Conservation (phyloP, 768 basidiomycete species). For the Hericium alpestre region DNA sequence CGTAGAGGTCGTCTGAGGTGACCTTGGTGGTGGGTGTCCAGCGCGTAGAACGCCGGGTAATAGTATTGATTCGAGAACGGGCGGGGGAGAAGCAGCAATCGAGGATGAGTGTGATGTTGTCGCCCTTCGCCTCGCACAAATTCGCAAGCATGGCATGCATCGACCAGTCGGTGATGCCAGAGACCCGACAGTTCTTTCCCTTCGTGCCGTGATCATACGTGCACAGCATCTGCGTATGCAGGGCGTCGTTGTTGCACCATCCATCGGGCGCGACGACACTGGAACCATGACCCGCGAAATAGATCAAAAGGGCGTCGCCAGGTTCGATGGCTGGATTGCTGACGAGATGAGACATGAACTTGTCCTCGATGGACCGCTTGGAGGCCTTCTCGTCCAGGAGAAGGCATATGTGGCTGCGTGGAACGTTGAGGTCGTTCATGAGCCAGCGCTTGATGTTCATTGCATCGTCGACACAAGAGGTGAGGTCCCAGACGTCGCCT, state of each 20-base stretch:
- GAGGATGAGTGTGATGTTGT: conserved; percentile 60
- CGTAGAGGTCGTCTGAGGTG: conserved; percentile 41
- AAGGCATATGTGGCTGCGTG: conserved; percentile 44
- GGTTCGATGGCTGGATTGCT: conserved; percentile 48
- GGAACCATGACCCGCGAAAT: conserved; percentile 70
- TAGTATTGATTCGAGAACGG: conserved; percentile 26
- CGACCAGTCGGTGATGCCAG: conserved; percentile 61
- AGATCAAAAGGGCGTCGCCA: conserved; percentile 58
- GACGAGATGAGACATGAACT: conserved; percentile 50
- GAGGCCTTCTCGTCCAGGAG: conserved; percentile 52
- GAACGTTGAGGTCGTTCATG: conserved; percentile 43
- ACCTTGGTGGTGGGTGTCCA: conserved; percentile 46
- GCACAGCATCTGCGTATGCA: conserved; percentile 48
- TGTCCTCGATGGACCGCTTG: conserved; percentile 48
- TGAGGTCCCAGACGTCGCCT: conserved; percentile 48
- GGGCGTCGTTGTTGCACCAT: conserved; percentile 41
- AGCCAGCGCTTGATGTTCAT: conserved; percentile 50
- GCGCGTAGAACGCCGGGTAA: conserved; percentile 39
- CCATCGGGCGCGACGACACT: conserved; percentile 42
- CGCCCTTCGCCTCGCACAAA: conserved; percentile 45
- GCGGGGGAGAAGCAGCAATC: conserved; percentile 53
- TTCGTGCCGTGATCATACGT: conserved; percentile 56
- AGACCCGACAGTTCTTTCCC: conserved; percentile 32
- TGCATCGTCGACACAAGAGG: conserved; percentile 57
- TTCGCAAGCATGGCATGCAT: conserved; percentile 51